phyloP scores from a whole-genome alignment of 225 moss, liverwort and hornwort species.

The Sphagnum tenellum region DNA sequence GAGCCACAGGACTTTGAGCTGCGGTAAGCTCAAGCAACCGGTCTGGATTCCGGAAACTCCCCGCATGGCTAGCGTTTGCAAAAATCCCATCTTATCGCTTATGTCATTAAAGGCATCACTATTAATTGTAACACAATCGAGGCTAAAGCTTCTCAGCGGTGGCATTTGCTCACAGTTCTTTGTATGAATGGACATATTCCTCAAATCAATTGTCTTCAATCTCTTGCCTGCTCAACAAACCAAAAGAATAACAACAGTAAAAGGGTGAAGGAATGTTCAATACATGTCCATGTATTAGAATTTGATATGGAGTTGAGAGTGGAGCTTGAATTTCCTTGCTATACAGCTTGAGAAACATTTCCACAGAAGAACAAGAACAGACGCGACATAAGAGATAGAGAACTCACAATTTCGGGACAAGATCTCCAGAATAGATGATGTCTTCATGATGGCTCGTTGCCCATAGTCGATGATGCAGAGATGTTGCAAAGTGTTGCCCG shows the following conservation, averaged over 20 bases:
- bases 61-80: slow-evolving; percentile 27
- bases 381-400: not conserved
- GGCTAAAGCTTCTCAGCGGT: slow-evolving; percentile 23
- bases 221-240: slow-evolving; percentile 20
- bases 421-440: slow-evolving; percentile 14
- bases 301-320: no score
- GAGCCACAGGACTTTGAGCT: slow-evolving; percentile 31
- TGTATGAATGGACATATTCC: slow-evolving; percentile 47
- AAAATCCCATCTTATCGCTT: slow-evolving; percentile 22
- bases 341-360: no score
- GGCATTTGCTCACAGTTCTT: slow-evolving; percentile 32
- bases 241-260: no score
- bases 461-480: slow-evolving; percentile 42
- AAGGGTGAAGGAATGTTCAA: no score
- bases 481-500: slow-evolving; percentile 5
- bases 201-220: slow-evolving; percentile 37
- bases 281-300: no score
- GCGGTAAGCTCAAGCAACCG: slow-evolving; percentile 14
- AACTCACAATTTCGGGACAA: slow-evolving; percentile 28
- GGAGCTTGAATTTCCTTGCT: no score
- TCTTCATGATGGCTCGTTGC: slow-evolving; percentile 39
- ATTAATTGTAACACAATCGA: slow-evolving; percentile 35
- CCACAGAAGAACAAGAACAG: no score
- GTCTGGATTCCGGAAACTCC: slow-evolving; percentile 30
- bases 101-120: slow-evolving; percentile 20